Base-by-base conservation (phyloP, 176 grass and related monocot species). In the Hordeum marinum region DNA sequence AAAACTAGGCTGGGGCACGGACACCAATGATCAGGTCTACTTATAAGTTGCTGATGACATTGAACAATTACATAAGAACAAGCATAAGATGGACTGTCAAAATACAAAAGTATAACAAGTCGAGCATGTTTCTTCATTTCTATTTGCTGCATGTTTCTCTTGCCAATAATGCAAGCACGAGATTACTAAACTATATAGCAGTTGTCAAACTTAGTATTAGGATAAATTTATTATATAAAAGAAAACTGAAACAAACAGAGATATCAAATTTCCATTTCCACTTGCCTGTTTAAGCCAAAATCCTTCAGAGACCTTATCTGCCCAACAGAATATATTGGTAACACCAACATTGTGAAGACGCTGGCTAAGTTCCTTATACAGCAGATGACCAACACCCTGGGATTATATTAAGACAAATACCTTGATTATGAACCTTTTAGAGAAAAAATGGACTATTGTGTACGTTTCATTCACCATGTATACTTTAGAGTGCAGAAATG, bases 231-330 rank as follows among this genome's bases (percentile, higher is more conserved):
- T 83, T 77, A 82, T 70, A 40, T 4, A 72, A 45, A 63, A 54
- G 76, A 27, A 60, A 27, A 37, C 15, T 10, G 23, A 43, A 37
- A 54, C 29, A 81, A 68, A 39, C 2, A 17, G 15, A 11, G 9
- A 63, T 76, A 25, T 24, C 5, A 60, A 43, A 50, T 68, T 72
- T 72, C 6, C 48, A 76, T 63, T 31, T 79, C 75, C 10, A 83
- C 86, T 78, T 94, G 88, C 95, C 90, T 97, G 92, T 89, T 97
- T 97, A 83, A 92, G 78, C 95, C 95, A 97, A 94, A 97, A 97
- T 65, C 86, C 90, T 92, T 92, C 88, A 13, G 95, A 97, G 25
- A 85, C 82, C 50, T 88, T 83, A 84, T 97, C 95, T 85, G 90
- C 90, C 95, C 95, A 97, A 83, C 90, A 94, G 80, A 94, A 92